Evolutionary conservation across 768 basidiomycete genomes (phyloP), one percentile per base, ranked within the genome.

Genomic region (Tulasnella sp.): DNA sequence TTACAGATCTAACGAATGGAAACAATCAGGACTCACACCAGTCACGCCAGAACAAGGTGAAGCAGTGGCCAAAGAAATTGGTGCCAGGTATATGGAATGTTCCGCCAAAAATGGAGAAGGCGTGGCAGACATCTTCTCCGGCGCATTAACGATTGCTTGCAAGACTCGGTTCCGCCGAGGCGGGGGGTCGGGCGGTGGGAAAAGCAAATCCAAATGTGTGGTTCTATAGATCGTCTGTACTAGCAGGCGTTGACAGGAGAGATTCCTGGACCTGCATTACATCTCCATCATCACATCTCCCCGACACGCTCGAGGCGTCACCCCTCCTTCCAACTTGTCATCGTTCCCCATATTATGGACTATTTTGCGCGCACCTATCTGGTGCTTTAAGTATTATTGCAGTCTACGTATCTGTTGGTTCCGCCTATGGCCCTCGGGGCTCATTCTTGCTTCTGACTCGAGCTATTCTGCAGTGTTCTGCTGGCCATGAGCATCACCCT

Each of bases 81-180:
- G 96, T 36, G 96, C 96, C 24, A 89, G 91, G 84, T 99, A 99
- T 84, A 88, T 92, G 81, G 97, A 99, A 85, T 99, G 98, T 85
- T 94, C 93, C 44, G 94, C 97, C 71, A 98, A 97, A 87, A 92
- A 91, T n/a, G 95, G 96, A 6, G 87, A 86, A 21, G 95, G 95
- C 73, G 95, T 99, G 68, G 92, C 94, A 81, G 95, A 97, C 71
- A 97, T 99, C 48, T 99, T 99, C 85, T 88, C 91, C 56, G 89
- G 93, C 19, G 98, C 98, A 8, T 86, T 99, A 80, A 90, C 90
- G 85, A 96, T 98, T 18, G 78, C 62, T 24, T 79, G 78, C 56
- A 71, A 74, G 42, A 48, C 71, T 44, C 62, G 71, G 1, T 79
- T 79, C 72, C 46, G 72, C 87, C 95, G 95, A 83, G 89, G 98